Base-by-base conservation (phyloP, 208 protist genomes). In the Phytomonas sp. region DNA sequence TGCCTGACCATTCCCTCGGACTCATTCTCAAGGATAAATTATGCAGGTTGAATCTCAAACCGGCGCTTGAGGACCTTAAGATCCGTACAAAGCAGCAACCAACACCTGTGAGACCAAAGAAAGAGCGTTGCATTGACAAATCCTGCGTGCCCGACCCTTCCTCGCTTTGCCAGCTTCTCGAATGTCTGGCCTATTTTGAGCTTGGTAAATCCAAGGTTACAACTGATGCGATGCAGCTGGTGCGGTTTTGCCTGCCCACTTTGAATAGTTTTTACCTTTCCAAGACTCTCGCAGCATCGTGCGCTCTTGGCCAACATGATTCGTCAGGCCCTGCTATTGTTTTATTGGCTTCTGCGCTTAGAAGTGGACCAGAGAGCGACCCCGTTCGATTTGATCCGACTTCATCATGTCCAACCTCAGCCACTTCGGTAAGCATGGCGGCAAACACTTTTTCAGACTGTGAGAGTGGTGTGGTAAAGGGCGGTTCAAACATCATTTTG, bases 171-270 rank as follows among this genome's bases (percentile, higher is more conserved):
- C 73, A 78, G 30, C 70, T 95, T 67, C 66, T 95, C 10, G 90
- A 95, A 73, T 89, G 80, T 63, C 68, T 95, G 0, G 87, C 83
- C 1, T 88, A 93, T 77, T 92, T 93, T 66, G 76, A 88, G 29
- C 75, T 95, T 26, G 81, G 80, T 40, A 71, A 80, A 23, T 84
- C 71, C 30, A 69, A 75, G 0, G 77, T 92, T 11, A 81, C 87
- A 3, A 52, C 40, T 34, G 88, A 83, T 56, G 88, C 90, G 7
- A 67, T 92, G 63, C 66, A 79, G 61, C 77, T 93, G 7, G 82
- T 86, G 36, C 71, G 74, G 73, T 73, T 75, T 33, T 79, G 77
- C 61, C 66, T 89, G 0, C 78, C 81, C 10, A 69, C 68, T 10
- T 88, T 95, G 90, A 74, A 75, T 4, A 68, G 72, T 6, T 60